Evolutionary conservation across 495 filamentous ascomycete genomes (phyloP).

Genomic region (Haplographium delicatum): DNA sequence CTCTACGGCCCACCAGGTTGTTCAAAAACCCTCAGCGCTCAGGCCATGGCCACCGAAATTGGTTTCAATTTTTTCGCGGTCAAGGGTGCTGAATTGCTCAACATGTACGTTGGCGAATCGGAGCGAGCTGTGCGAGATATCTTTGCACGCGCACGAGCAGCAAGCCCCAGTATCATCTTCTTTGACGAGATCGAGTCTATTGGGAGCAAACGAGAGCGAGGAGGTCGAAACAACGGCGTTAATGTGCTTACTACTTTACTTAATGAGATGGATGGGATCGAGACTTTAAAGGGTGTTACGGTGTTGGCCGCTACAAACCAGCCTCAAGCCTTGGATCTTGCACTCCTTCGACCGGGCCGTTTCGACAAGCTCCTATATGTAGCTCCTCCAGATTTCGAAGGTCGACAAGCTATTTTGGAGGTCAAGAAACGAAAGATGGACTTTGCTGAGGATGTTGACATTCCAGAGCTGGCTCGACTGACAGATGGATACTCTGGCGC

Average conservation of each 20-base stretch:
- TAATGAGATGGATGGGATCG: slow-evolving; percentile 96
- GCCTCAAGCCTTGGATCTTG: slow-evolving; percentile 80
- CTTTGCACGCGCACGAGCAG: slow-evolving; percentile 81
- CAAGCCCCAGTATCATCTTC: slow-evolving; percentile 90
- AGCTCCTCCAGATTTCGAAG: slow-evolving; percentile 70
- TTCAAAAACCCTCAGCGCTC: slow-evolving; percentile 90
- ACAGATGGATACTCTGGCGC: slow-evolving; percentile 86
- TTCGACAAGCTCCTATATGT: slow-evolving; percentile 91
- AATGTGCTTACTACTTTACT: slow-evolving; percentile 89
- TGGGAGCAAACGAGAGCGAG: slow-evolving; percentile 59
- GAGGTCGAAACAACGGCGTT: slow-evolving; percentile 46
- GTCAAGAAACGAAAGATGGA: slow-evolving; percentile 58
- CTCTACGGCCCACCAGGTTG: slow-evolving; percentile 95
- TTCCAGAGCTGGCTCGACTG: slow-evolving; percentile 56
- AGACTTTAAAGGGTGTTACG: slow-evolving; percentile 74
- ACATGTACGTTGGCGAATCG: slow-evolving; percentile 97
- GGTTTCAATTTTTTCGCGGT: slow-evolving; percentile 93
- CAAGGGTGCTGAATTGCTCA: slow-evolving; percentile 92
- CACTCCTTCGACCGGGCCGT: slow-evolving; percentile 80
- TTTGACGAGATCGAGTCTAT: slow-evolving; percentile 98
- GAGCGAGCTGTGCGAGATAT: slow-evolving; percentile 84
- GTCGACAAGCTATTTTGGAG: slow-evolving; percentile 69
- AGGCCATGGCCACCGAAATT: slow-evolving; percentile 87
- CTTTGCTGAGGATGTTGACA: slow-evolving; percentile 59
- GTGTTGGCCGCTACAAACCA: slow-evolving; percentile 95